Evolutionary conservation across 2,329 filamentous ascomycete species (phyloP).

Genomic region (Gliomastix tumulicola): DNA sequence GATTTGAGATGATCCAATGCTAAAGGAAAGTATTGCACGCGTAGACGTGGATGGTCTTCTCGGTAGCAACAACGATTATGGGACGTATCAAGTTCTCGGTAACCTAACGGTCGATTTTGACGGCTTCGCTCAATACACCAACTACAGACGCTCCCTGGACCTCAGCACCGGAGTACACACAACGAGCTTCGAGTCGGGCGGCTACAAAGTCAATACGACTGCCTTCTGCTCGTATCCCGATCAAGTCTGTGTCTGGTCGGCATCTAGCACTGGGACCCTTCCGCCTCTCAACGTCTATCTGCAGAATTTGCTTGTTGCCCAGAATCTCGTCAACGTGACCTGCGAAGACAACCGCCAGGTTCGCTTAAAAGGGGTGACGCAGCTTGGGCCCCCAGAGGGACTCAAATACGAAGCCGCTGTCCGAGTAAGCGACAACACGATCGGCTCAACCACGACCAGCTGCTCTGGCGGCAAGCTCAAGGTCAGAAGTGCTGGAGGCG

Average conservation of each 20-base stretch:
- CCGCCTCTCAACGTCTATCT: constrained; percentile 31
- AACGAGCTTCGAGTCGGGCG: constrained; percentile 4
- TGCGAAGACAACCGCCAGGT: constrained; percentile 22
- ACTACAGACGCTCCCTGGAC: constrained; percentile 8
- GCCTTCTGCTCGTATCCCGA: constrained; percentile 36
- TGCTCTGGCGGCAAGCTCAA: constrained; percentile 12
- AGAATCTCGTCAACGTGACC: constrained; percentile 22
- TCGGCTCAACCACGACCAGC: constrained; percentile 6
- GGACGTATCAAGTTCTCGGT: constrained; percentile 8
- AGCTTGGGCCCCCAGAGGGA: constrained; percentile 28
- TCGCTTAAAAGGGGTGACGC: constrained; percentile 26
- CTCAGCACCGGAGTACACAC: constrained; percentile 5
- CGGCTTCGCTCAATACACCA: constrained; percentile 3
- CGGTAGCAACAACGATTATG: constrained; percentile 6
- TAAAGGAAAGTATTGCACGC: too few species aligned
- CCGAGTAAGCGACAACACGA: constrained; percentile 13
- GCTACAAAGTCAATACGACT: constrained; percentile 9
- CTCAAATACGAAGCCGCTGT: constrained; percentile 33
- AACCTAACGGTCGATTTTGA: constrained; percentile 10
- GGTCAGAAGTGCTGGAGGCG: constrained; percentile 13
- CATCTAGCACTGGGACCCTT: constrained; percentile 14
- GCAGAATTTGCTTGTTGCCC: constrained; percentile 28
- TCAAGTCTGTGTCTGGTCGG: constrained; percentile 18
- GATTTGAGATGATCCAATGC: background rate
- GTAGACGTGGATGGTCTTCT: constrained; percentile 8